These are phyloP conservation scores for Lyophyllum shimeji DNA, from an alignment of 768 basidiomycete species.

Conservation along the genomic window DNA sequence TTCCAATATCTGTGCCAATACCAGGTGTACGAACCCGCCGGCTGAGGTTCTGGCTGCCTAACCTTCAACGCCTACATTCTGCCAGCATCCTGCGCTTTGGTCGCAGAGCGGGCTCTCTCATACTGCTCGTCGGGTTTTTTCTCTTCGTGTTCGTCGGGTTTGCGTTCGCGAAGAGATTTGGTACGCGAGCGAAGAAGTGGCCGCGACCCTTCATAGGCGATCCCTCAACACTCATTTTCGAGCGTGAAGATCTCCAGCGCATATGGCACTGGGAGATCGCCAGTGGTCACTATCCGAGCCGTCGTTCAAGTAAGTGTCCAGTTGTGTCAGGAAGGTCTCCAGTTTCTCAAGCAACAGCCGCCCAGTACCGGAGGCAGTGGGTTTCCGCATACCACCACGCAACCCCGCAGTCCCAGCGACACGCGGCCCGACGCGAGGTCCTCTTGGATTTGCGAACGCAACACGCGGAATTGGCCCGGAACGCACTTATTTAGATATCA, in stretches of 20 bases:
- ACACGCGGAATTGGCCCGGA: conserved; percentile 76
- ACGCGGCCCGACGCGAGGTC: conserved; percentile 43
- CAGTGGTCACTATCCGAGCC: conserved; percentile 93
- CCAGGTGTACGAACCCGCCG: conserved; percentile 58
- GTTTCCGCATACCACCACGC: conserved; percentile 49
- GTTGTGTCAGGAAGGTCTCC: background rate
- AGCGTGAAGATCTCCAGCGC: conserved; percentile 75
- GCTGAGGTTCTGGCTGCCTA: conserved; percentile 58
- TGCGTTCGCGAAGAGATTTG: conserved; percentile 61
- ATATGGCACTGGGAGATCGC: conserved; percentile 97
- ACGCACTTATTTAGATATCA: conserved; percentile 75
- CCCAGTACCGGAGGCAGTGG: conserved; percentile 71
- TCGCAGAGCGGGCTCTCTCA: conserved; percentile 51
- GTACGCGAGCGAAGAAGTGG: conserved; percentile 62
- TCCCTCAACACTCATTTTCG: conserved; percentile 71
- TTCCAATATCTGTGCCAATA: conserved; percentile 57
- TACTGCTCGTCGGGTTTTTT: conserved; percentile 42
- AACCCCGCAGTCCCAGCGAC: conserved; percentile 78
- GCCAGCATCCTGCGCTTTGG: conserved; percentile 57
- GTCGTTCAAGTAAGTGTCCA: conserved; percentile 60
- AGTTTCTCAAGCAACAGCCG: conserved; percentile 9
- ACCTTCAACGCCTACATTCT: conserved; percentile 60
- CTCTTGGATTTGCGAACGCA: conserved; percentile 37
- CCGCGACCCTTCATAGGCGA: conserved; percentile 54
- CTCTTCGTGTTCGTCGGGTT: conserved; percentile 52